Conservation (phyloP, 108 stramenopile genomes). For the Asterionellopsis glacialis region DNA sequence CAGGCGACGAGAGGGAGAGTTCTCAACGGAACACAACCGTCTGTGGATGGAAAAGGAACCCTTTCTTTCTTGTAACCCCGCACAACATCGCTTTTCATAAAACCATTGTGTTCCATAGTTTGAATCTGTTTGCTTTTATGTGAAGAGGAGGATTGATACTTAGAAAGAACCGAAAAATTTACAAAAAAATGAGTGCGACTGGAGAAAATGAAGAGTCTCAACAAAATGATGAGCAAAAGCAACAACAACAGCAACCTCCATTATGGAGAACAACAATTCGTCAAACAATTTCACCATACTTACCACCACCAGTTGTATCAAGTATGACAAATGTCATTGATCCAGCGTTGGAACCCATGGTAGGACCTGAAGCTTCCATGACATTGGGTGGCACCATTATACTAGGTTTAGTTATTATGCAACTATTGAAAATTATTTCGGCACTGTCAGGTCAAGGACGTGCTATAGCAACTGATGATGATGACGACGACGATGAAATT, state of each 20-base stretch:
- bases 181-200: neutral
- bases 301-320: conserved; percentile 44
- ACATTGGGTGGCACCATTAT: conserved; percentile 19
- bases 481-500: conserved; percentile 17
- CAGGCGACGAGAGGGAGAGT: no score
- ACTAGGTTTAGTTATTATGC: neutral
- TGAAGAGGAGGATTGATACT: no score
- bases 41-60: no score
- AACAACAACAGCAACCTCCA: neutral
- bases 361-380: conserved; percentile 34
- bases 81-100: no score
- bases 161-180: no score
- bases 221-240: no score
- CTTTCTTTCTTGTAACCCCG: no score
- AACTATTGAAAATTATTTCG: neutral
- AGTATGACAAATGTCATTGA: conserved; percentile 28
- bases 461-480: conserved; percentile 15
- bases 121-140: no score
- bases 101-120: no score
- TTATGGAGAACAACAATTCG: conserved; percentile 15
- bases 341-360: conserved; percentile 28
- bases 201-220: neutral
- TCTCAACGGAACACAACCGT: no score
- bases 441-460: neutral
- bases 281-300: conserved; percentile 30